Evolutionary conservation across 148 eudicot genomes (phyloP).

Genomic region (Pharnaceum exiguum): DNA sequence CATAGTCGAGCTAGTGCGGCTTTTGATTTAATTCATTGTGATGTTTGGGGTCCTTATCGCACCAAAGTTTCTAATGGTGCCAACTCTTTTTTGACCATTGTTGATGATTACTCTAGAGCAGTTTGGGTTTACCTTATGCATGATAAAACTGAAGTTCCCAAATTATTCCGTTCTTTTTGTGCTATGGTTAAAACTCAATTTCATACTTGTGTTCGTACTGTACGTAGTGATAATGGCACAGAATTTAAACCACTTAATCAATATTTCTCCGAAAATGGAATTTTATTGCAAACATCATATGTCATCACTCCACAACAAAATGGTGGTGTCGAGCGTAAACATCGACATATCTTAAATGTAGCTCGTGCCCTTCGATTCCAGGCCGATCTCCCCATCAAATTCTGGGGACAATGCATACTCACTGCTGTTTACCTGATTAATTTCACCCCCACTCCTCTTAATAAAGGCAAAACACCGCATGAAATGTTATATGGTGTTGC

Average conservation of each 20-base stretch:
- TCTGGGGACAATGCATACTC: background rate
- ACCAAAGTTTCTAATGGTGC: background rate
- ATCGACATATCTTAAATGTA: background rate
- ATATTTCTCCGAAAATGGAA: background rate
- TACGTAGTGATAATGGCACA: background rate
- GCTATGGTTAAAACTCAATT: background rate
- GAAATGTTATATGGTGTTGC: background rate
- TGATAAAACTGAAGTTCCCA: background rate
- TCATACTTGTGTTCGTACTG: background rate
- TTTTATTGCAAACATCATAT: background rate
- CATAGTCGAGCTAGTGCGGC: background rate
- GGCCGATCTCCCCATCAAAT: background rate
- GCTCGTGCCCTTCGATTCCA: background rate
- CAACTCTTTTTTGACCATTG: background rate
- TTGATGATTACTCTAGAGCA: background rate
- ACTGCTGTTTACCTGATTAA: background rate
- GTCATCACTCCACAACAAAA: background rate
- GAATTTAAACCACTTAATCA: background rate
- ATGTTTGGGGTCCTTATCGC: background rate
- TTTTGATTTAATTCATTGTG: background rate
- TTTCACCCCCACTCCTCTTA: background rate
- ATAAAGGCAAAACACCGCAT: background rate
- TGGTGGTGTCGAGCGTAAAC: background rate
- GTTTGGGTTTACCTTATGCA: background rate
- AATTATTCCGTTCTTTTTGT: background rate